Evolutionary conservation across 23 red algal genomes (phyloP).

Genomic region (Gracilaria caudata): DNA sequence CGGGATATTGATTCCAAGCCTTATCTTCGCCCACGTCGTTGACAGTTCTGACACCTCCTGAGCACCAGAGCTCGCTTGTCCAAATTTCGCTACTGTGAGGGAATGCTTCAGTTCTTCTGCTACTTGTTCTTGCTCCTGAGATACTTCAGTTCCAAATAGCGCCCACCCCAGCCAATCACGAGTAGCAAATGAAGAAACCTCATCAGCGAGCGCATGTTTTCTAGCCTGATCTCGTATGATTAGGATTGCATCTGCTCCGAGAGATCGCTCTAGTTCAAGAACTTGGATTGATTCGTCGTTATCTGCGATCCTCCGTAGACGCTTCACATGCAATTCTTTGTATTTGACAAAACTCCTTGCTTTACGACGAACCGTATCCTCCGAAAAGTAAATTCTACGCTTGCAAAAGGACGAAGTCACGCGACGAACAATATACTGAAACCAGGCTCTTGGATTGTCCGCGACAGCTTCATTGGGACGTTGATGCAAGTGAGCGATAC

Average conservation of each 20-base stretch:
- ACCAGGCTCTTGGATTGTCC: constrained; percentile 35
- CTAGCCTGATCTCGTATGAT: constrained; percentile 36
- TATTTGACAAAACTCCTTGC: constrained; percentile 28
- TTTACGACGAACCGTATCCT: constrained; percentile 6
- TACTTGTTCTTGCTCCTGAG: constrained; percentile 31
- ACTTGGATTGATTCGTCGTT: not conserved
- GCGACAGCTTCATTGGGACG: constrained; percentile 22
- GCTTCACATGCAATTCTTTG: constrained; percentile 44
- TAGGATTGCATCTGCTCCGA: constrained; percentile 52
- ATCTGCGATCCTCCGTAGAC: constrained; percentile 7
- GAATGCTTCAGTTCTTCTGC: constrained; percentile 47
- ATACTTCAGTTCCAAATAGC: constrained; percentile 30
- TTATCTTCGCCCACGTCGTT: constrained; percentile 22
- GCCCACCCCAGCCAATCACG: constrained; percentile 62
- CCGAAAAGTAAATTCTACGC: constrained; percentile 22
- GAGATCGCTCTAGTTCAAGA: constrained; percentile 30
- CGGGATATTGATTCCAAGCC: constrained; percentile 12
- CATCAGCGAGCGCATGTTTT: constrained; percentile 44
- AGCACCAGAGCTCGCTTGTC: not conserved
- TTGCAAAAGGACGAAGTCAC: constrained; percentile 13
- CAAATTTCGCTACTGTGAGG: constrained; percentile 30
- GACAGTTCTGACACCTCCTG: not conserved
- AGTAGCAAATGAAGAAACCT: constrained; percentile 65
- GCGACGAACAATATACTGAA: constrained; percentile 21
- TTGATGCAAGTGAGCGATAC: not conserved